Percentiles rank a stretch among this genome's conserved stretches.
Conservation (phyloP, 805 yeast species). For the Pichia gijzeniarum region DNA sequence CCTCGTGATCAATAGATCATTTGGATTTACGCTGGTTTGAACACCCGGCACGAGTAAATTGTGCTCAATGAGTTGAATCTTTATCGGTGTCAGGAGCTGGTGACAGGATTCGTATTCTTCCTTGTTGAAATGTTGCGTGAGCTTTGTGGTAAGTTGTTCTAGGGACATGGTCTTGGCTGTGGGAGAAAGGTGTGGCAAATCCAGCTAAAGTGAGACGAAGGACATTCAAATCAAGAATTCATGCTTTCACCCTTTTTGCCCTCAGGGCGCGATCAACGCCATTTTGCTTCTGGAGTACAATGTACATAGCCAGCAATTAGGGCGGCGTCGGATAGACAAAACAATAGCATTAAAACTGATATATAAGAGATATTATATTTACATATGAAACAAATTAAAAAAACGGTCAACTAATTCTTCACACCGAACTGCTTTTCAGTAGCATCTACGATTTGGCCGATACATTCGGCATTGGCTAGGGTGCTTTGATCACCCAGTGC, state of each 20-base stretch:
- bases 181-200: too few species aligned
- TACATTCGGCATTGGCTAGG: constrained; percentile 78
- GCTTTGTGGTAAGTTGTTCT: constrained; percentile 61
- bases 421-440: constrained; percentile 44
- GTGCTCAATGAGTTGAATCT: constrained; percentile 71
- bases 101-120: constrained; percentile 59
- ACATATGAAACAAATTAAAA: not conserved
- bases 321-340: too few species aligned
- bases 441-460: constrained; percentile 64
- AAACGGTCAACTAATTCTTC: constrained; percentile 19
- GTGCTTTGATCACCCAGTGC: constrained; percentile 91
- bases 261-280: too few species aligned
- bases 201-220: too few species aligned
- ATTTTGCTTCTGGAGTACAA: too few species aligned
- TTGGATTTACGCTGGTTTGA: constrained; percentile 37
- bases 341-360: too few species aligned
- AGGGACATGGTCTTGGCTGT: constrained; percentile 40
- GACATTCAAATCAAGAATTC: too few species aligned
- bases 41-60: constrained; percentile 64
- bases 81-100: constrained; percentile 60
- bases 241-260: too few species aligned
- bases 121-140: constrained; percentile 56
- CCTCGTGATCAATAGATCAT: constrained; percentile 73
- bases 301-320: too few species aligned
- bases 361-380: too few species aligned